Percentiles rank a stretch among this genome's conserved stretches.
phyloP scores from a whole-genome alignment of 768 basidiomycete species.

The Naganishia kalamii region DNA sequence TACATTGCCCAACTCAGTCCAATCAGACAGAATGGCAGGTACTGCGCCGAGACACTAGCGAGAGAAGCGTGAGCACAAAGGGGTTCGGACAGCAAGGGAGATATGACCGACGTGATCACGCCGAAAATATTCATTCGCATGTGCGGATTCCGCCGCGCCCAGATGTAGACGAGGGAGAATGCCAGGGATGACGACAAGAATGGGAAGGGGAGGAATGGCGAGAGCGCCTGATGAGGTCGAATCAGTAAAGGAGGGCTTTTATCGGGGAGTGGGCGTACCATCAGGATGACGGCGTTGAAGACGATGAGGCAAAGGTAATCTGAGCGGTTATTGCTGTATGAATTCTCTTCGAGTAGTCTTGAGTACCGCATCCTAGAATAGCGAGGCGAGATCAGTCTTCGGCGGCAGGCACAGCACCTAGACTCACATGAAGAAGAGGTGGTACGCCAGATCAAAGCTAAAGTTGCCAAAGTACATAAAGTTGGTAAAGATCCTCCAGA shows the following conservation, averaged over 20 bases:
- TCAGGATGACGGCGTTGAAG: conserved; percentile 73
- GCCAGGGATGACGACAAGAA: conserved; percentile 89
- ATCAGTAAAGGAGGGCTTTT: neutral
- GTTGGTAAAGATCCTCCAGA: conserved; percentile 80
- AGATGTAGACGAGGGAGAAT: conserved; percentile 92
- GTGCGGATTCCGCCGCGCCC: conserved; percentile 88
- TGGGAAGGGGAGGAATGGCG: conserved; percentile 81
- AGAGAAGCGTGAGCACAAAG: neutral
- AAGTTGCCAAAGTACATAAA: conserved; percentile 95
- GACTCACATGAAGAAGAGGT: conserved; percentile 95
- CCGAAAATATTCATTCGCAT: conserved; percentile 96
- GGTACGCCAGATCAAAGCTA: conserved; percentile 89
- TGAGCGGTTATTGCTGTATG: conserved; percentile 80
- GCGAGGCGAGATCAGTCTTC: no score
- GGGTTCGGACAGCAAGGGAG: neutral
- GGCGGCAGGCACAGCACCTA: no score
- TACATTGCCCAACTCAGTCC: conserved; percentile 58
- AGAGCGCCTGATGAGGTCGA: conserved; percentile 55
- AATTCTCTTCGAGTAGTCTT: conserved; percentile 92
- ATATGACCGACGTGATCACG: conserved; percentile 57
- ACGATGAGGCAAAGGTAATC: conserved; percentile 94
- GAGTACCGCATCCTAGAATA: conserved; percentile 85
- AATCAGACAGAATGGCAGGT: conserved; percentile 86
- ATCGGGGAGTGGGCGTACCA: conserved; percentile 54
- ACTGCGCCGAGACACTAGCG: conserved; percentile 72